Evolutionary conservation across 2,329 filamentous ascomycete genomes (phyloP).

Genomic region (Alternaria viburni): DNA sequence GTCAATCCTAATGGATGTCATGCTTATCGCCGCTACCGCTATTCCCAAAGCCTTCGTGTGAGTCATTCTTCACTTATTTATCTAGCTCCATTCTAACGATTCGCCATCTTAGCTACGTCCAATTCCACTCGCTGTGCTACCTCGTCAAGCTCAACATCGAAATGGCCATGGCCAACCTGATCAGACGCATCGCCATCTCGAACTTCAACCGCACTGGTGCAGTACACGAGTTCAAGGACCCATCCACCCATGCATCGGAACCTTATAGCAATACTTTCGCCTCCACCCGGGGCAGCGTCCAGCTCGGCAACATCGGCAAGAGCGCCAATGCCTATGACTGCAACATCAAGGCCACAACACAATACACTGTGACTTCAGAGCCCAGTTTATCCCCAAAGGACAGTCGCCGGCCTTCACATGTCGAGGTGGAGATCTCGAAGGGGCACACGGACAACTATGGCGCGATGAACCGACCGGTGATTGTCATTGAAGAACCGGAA

Average conservation of each 20-base stretch:
- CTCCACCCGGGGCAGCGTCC: neutral
- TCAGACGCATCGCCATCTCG: slow-evolving; percentile 20
- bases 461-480: neutral
- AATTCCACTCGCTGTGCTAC: slow-evolving; percentile 55
- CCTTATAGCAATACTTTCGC: neutral
- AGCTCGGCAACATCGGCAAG: neutral
- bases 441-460: neutral
- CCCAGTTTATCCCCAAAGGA: neutral
- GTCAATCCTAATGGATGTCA: slow-evolving; percentile 53
- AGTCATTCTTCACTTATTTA: neutral
- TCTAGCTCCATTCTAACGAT: neutral
- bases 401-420: neutral
- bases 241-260: neutral
- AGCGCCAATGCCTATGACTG: neutral
- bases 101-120: slow-evolving; percentile 43
- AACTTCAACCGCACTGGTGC: neutral
- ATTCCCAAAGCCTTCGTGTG: slow-evolving; percentile 48
- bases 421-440: neutral
- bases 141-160: slow-evolving; percentile 55
- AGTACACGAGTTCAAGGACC: neutral
- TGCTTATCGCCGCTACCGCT: slow-evolving; percentile 52
- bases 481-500: neutral
- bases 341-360: neutral
- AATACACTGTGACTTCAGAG: neutral
- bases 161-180: slow-evolving; percentile 42